Base-by-base conservation (phyloP, 2,329 filamentous ascomycete genomes). In the Aspergillus oerlinghausenensis region DNA sequence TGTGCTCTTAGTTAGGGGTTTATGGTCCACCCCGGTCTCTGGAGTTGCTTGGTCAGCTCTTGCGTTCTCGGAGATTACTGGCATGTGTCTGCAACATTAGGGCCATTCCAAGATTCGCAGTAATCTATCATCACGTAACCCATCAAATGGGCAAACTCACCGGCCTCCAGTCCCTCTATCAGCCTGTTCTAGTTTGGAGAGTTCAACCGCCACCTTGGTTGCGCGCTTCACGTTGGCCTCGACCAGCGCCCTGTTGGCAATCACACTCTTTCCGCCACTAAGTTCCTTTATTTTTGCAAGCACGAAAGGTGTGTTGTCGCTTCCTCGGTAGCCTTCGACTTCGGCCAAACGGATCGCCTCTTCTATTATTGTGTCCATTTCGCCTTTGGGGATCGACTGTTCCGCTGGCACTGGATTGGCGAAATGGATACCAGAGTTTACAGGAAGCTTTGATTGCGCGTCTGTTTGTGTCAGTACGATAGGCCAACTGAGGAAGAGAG, bases 381-480 rank as follows among this genome's bases (percentile, higher is more conserved):
- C 83, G 5, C 77, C 73, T 56, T 87, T 85, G 1, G 88, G 83
- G 50, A 97, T 87, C 17, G 84, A 88, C 65, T 82, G 78, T 57
- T 89, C 79, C 53, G 83, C 77, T 0, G 92, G 89, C 38, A 96
- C 89, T 0, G 92, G 93, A 69, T 96, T 97, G 55, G 92, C 92
- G 68, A 99, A 92, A 56, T 92, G 79, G 54, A 97, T 76, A 8
- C 93, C 94, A 1, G 90, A 91, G 59, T 87, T 82, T 32, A 97
- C 82, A 4, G 82, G 82, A 14, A 96, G 79, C 51, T 76, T 79
- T 65, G 87, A 83, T 75, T 96, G 90, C 0, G 91, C 89, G 63
- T 89, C 81, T 84, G 50, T 49, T 51, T 28, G 32, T 40, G 32
- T 49, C 55, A 54, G 64, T 56, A 26, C 32, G 17, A 54, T 8